A percentile compares a stretch with the other conserved stretches of the same genome.
Evolutionary conservation across 805 yeast genomes (phyloP).

Genomic region (Phaffomyces thermotolerans): DNA sequence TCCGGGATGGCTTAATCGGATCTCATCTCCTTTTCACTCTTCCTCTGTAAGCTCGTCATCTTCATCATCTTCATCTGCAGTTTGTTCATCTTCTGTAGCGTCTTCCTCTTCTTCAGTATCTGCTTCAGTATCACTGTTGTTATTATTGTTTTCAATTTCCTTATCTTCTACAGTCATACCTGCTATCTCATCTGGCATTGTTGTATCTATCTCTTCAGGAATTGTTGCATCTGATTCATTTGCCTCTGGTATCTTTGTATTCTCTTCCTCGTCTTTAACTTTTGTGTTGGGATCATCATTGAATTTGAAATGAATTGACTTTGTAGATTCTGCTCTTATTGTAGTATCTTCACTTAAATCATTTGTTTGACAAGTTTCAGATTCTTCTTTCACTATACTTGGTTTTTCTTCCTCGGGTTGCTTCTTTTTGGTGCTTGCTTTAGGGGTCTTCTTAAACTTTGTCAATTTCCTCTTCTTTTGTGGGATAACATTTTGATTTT

Average conservation of each 20-base stretch:
- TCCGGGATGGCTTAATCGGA: slow-evolving; percentile 3
- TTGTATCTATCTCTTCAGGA: background rate
- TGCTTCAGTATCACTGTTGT: slow-evolving; percentile 4
- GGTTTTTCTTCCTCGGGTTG: background rate
- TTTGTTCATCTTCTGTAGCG: background rate
- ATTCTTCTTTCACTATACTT: slow-evolving; percentile 1
- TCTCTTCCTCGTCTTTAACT: background rate
- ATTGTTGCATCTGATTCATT: background rate
- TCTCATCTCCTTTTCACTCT: slow-evolving; percentile 5
- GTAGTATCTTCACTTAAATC: background rate
- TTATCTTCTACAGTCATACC: background rate
- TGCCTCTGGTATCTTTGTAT: background rate
- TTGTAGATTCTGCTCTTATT: background rate
- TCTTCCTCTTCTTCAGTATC: slow-evolving; percentile 5
- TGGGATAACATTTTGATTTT: background rate
- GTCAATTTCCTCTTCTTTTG: slow-evolving; percentile 4
- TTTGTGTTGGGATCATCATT: background rate
- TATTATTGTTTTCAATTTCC: slow-evolving; percentile 4
- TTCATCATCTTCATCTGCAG: slow-evolving; percentile 1
- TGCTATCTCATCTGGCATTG: background rate
- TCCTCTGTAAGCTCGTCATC: slow-evolving; percentile 3
- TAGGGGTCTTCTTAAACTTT: background rate
- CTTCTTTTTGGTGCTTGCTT: background rate
- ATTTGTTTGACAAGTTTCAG: background rate
- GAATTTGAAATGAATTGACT: slow-evolving; percentile 10